Percentiles rank a stretch among this genome's conserved stretches.
Conservation (phyloP, 2,329 filamentous ascomycete genomes). For the Diaporthe ampelina region DNA sequence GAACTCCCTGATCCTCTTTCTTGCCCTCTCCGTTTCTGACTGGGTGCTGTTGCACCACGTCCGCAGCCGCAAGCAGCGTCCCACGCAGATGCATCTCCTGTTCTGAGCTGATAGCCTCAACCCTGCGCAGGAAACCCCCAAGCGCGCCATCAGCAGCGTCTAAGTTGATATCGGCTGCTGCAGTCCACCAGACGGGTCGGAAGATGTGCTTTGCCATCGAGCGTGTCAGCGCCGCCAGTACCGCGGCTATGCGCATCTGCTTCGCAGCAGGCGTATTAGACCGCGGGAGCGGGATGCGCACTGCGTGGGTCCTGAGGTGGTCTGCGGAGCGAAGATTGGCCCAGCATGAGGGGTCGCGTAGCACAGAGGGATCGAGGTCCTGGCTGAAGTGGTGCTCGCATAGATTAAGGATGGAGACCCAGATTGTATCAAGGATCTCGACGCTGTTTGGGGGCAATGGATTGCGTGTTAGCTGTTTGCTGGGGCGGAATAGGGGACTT, state of each 20-base stretch:
- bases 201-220: constrained; percentile 52
- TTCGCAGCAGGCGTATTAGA: constrained; percentile 53
- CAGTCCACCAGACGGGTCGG: constrained; percentile 50
- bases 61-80: constrained; percentile 46
- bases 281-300: constrained; percentile 51
- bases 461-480: neutral
- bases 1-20: neutral
- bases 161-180: constrained; percentile 39
- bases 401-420: constrained; percentile 51
- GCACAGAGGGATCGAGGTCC: constrained; percentile 50
- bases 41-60: neutral
- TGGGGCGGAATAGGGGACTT: neutral
- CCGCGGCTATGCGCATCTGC: constrained; percentile 54
- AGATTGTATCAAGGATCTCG: constrained; percentile 52
- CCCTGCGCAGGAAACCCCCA: constrained; percentile 48
- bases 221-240: constrained; percentile 51
- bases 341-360: constrained; percentile 52
- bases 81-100: constrained; percentile 51
- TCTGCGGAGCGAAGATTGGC: constrained; percentile 50
- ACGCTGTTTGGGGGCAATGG: constrained; percentile 43
- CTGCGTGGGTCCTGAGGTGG: constrained; percentile 50
- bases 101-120: constrained; percentile 49
- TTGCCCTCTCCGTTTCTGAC: neutral
- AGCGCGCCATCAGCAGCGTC: constrained; percentile 47
- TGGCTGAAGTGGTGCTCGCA: constrained; percentile 51